phyloP scores from a whole-genome alignment of 169 alveolate genomes.

The Cryptosporidium bovis region DNA sequence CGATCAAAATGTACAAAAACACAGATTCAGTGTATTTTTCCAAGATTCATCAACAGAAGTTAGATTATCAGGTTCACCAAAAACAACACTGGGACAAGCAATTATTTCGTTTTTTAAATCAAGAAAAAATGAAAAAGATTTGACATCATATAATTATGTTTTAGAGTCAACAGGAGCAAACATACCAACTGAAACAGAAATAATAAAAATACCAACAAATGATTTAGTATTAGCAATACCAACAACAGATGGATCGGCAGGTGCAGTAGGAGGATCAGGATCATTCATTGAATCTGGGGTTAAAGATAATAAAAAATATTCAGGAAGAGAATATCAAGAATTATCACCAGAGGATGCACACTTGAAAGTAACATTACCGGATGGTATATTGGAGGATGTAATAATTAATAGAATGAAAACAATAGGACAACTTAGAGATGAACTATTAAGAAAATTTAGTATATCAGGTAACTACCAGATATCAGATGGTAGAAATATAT shows the following conservation, averaged over 20 bases:
- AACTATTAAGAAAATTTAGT: constrained; percentile 24
- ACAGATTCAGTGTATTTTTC: constrained; percentile 46
- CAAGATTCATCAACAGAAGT: constrained; percentile 44
- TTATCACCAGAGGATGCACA: constrained; percentile 59
- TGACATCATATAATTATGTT: constrained; percentile 20
- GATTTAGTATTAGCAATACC: constrained; percentile 61
- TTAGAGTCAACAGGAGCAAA: constrained; percentile 40
- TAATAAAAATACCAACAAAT: constrained; percentile 8
- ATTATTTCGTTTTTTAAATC: constrained; percentile 45
- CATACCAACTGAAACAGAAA: constrained; percentile 23
- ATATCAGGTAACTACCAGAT: background rate
- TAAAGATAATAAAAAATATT: background rate
- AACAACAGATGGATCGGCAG: background rate
- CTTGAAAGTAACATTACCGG: constrained; percentile 58
- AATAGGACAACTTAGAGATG: background rate
- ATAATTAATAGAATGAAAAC: constrained; percentile 21
- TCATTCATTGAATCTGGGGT: too few relatives aligned
- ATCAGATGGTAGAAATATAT: constrained; percentile 28
- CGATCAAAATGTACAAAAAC: constrained; percentile 12
- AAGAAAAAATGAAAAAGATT: background rate
- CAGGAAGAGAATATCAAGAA: constrained; percentile 14
- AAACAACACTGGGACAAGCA: constrained; percentile 66
- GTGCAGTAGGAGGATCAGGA: background rate
- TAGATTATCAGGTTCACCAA: constrained; percentile 64
- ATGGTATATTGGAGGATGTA: constrained; percentile 38